Evolutionary conservation across 352 stramenopile genomes (phyloP).

Genomic region (Globisporangium alternatum): DNA sequence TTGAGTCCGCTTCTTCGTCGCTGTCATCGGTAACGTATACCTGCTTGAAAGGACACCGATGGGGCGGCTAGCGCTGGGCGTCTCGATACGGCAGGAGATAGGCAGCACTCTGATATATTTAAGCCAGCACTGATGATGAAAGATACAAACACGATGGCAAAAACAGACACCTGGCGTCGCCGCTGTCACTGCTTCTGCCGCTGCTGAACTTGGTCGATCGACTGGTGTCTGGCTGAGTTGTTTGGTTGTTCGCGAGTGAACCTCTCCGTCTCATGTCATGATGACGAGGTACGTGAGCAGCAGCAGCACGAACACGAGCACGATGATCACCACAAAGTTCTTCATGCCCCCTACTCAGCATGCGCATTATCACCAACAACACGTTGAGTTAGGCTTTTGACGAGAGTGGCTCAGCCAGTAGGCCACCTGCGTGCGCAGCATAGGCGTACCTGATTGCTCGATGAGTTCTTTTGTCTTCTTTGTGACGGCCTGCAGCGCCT

Average conservation of each 20-base stretch:
- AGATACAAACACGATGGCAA: constrained; percentile 8
- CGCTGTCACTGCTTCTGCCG: neutral
- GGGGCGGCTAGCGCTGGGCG: no score
- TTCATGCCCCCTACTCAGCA: constrained; percentile 62
- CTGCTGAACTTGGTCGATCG: neutral
- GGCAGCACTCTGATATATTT: constrained; percentile 9
- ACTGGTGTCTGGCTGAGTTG: neutral
- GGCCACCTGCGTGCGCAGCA: no score
- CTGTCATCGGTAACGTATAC: no score
- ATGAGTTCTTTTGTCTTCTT: constrained; percentile 88
- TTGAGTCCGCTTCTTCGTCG: no score
- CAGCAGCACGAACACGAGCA: constrained; percentile 78
- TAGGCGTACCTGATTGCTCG: constrained; percentile 58
- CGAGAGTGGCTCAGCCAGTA: no score
- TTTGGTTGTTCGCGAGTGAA: neutral
- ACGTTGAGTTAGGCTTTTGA: neutral
- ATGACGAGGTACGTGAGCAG: constrained; percentile 87
- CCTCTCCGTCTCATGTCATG: constrained; percentile 64
- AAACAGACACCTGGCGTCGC: neutral
- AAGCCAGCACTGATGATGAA: neutral
- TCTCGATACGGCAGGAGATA: neutral
- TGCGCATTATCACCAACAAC: neutral
- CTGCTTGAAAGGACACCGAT: no score
- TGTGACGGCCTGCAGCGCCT: constrained; percentile 66
- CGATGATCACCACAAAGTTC: constrained; percentile 87